Evolutionary conservation across 805 yeast genomes (phyloP), one percentile per base, ranked within the genome.

Genomic region (Candida glaebosa): DNA sequence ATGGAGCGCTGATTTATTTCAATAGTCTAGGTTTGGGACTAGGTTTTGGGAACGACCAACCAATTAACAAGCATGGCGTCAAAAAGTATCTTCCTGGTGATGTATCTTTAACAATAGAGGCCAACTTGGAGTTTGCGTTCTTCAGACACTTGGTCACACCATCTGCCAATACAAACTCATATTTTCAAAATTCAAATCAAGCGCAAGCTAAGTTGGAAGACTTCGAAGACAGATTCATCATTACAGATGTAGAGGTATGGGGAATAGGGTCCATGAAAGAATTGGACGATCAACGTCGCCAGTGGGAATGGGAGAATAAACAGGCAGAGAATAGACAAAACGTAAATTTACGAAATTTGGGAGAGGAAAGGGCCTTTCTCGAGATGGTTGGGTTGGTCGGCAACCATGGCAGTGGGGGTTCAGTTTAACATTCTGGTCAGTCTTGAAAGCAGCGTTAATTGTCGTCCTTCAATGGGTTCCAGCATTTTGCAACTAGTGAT

Each of bases 301-400:
- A 76, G 45, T 85, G 96, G 93, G 89, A 83, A 51, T 89, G 96
- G 96, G 97, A 91, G 56, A 84, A 83, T 54, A 70, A 79, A 37
- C 96, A 88, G 57, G 95, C 95, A 0, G 76, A 80, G 50, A 82
- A 88, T 28, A 70, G 97, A 39, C 84, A 83, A 52, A 71, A 77
- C 20, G 76, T 89, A 2, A 87, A 89, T 53, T 49, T 82, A 24
- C 71, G 75, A 39, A 76, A 75, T 42, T 56, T 84, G 49, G 85
- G 86, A 2, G 97, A 90, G 52, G 96, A 88, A 39, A 63, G 88
- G 42, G 95, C 96, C 0, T 67, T 90, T 37, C 63, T 90, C 47
- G 97, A 89, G 50, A 75, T 90, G 87, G 96, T 87, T 0, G 83
- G 83, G 0, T 55, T 78, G 33, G 72, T 76, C 4, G 81, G 82